Evolutionary conservation across 192 early-diverging fungal species (phyloP).

Genomic region (Linnemannia exigua): DNA sequence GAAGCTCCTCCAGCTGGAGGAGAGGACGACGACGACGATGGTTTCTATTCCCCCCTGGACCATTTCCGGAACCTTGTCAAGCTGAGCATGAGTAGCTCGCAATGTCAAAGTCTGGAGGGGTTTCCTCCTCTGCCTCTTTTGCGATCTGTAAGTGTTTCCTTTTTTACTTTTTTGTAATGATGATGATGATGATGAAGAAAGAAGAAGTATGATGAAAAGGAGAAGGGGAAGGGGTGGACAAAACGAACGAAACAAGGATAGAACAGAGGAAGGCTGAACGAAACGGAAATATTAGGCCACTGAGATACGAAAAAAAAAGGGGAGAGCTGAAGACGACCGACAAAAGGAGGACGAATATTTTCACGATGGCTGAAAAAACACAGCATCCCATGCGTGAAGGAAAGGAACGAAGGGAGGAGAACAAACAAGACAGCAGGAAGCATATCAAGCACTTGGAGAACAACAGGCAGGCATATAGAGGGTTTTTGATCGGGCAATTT

Average conservation of each 20-base stretch:
- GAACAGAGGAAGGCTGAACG: neutral
- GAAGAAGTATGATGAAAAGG: neutral
- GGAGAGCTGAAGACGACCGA: neutral
- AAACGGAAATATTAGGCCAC: neutral
- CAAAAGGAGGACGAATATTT: neutral
- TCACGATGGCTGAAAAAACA: too few relatives aligned
- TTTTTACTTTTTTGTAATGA: conserved; percentile 14
- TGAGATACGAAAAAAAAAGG: neutral
- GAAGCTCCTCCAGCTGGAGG: neutral
- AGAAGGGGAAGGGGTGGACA: neutral
- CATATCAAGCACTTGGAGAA: too few relatives aligned
- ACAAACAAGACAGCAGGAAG: too few relatives aligned
- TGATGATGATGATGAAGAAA: neutral
- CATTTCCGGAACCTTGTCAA: conserved; percentile 52
- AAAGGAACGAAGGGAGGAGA: too few relatives aligned
- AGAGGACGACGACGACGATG: conserved; percentile 37
- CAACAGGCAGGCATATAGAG: too few relatives aligned
- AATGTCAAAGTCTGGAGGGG: conserved; percentile 36
- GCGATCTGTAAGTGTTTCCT: conserved; percentile 41
- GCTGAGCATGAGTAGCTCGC: conserved; percentile 43
- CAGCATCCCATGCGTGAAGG: too few relatives aligned
- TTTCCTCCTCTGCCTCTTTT: conserved; percentile 47
- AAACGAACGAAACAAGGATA: neutral
- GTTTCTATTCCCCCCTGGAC: conserved; percentile 50
- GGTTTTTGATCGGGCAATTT: too few relatives aligned